Conservation (phyloP, 2,329 filamentous ascomycete genomes). For the Pseudogymnoascus sp. region DNA sequence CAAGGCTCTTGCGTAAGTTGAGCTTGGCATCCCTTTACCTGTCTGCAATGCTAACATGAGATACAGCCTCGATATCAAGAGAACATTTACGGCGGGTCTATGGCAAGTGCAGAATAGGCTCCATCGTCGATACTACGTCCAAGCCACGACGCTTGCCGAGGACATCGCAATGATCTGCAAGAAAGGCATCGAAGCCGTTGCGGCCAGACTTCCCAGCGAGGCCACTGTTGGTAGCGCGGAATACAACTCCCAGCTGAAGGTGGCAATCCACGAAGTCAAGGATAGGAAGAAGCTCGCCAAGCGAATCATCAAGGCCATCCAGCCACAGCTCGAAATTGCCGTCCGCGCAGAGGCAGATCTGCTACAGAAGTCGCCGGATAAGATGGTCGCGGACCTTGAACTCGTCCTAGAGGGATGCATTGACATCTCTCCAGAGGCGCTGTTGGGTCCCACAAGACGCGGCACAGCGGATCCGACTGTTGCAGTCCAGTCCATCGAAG, state of each 20-base stretch:
- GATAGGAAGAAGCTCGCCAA: constrained; percentile 81
- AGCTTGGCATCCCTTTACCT: background rate
- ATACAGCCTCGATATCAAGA: constrained; percentile 52
- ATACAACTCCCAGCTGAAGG: constrained; percentile 26
- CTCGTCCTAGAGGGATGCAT: constrained; percentile 53
- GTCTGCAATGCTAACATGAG: constrained; percentile 31
- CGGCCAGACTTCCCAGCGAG: constrained; percentile 15
- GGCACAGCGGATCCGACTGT: background rate
- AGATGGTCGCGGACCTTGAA: constrained; percentile 65
- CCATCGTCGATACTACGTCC: constrained; percentile 47
- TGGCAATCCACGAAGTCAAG: constrained; percentile 55
- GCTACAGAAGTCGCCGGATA: constrained; percentile 58
- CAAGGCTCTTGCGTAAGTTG: constrained; percentile 69
- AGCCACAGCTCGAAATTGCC: constrained; percentile 68
- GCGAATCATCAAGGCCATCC: constrained; percentile 75
- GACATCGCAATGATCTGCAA: constrained; percentile 48
- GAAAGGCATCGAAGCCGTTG: constrained; percentile 34
- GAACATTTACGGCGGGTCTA: constrained; percentile 47
- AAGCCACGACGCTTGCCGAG: constrained; percentile 46
- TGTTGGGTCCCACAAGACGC: constrained; percentile 37
- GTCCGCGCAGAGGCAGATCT: constrained; percentile 75
- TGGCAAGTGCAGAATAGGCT: constrained; percentile 41
- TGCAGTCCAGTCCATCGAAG: constrained; percentile 15
- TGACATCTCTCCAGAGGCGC: constrained; percentile 35
- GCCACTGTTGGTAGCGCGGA: constrained; percentile 26